Base-by-base conservation (phyloP, 768 basidiomycete species). In the Amanita pseudoporphyria region DNA sequence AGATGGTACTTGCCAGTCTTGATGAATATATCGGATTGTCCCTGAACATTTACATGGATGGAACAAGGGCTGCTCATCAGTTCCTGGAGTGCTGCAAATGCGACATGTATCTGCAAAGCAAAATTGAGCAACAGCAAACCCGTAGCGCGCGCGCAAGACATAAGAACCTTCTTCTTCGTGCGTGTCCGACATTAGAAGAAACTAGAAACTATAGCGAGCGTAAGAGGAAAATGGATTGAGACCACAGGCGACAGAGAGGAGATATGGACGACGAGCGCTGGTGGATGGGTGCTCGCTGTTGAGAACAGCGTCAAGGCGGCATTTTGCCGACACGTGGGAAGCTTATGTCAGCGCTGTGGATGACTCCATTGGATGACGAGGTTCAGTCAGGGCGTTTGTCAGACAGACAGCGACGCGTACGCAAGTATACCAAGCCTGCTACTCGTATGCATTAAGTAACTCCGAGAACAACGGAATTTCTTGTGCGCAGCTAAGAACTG, bases 41-140 rank as follows among this genome's bases (percentile, higher is more conserved):
- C 94, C 94, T 5, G 92, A 91, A 62, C 94, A 97, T 73, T 92
- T 95, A 69, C 94, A 97, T 5, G 94, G 94, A 67, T 95, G 80
- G 61, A 92, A 95, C 47, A 96, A 78, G 7, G 93, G 94, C 54
- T 90, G 86, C 56, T 82, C 87, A 18, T 78, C 79, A 62, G 96
- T 93, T 28, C 82, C 88, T 38, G 92, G 92, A 42, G 87, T 84
- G 59, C 93, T 90, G 75, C 94, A 97, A 62, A 97, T 96, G 61
- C 94, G 81, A 66, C 94, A 97, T 57, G 92, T 94, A 64, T 94
- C 92, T 86, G 60, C 39, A 54, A 42, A 35, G 33, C 38, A 6
- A n/a, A 43, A 32, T 45, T 31, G 49, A 19, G 30, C 45, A 50
- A 30, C 41, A 49, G 26, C 22, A 40, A 45, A 7, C 26, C 26